phyloP scores from a whole-genome alignment of 805 yeast genomes.

The Vanderwaltozyma verrucispora region DNA sequence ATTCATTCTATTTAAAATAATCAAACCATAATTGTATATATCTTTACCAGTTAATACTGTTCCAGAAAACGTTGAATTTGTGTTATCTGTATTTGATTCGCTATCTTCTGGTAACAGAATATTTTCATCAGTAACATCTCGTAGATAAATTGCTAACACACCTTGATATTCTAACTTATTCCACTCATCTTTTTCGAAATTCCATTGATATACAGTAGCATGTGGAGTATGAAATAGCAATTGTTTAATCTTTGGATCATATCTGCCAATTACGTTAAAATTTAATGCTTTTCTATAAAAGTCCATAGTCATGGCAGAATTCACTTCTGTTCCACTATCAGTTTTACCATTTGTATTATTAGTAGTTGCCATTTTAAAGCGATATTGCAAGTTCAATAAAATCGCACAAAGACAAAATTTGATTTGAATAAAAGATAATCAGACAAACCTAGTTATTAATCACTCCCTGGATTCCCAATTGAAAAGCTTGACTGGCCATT shows the following conservation, averaged over 20 bases:
- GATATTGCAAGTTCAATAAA: no score
- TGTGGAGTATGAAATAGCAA: conserved; percentile 60
- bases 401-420: no score
- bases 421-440: no score
- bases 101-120: conserved; percentile 11
- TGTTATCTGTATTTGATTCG: conserved; percentile 5
- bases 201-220: conserved; percentile 59
- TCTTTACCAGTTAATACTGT: conserved; percentile 24
- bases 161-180: conserved; percentile 61
- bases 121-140: conserved; percentile 31
- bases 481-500: no score
- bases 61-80: conserved; percentile 5
- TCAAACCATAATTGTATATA: conserved; percentile 54
- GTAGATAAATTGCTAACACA: conserved; percentile 51
- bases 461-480: no score
- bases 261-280: conserved; percentile 66
- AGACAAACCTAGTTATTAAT: no score
- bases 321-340: background rate
- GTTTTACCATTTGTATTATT: background rate
- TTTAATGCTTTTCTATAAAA: conserved; percentile 60
- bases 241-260: conserved; percentile 63
- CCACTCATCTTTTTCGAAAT: conserved; percentile 53
- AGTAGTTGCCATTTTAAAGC: no score
- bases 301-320: conserved; percentile 29
- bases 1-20: conserved; percentile 54